Evolutionary conservation across 1,284 basidiomycete species (phyloP).

Genomic region (Leccinum huronense): DNA sequence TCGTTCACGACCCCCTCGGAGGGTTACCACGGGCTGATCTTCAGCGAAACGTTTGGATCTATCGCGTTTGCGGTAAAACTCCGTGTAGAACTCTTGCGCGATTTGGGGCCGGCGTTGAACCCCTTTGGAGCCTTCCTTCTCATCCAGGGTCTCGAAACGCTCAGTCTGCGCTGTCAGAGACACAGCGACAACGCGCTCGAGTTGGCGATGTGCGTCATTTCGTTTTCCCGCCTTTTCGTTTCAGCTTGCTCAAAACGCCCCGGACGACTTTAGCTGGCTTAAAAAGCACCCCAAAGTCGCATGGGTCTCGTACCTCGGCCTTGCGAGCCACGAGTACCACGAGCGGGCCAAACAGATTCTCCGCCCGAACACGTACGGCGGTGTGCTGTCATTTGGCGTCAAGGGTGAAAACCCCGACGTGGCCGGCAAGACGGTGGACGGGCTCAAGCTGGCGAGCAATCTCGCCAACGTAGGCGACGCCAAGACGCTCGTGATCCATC

Average conservation of each 20-base stretch:
- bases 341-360: conserved; percentile 58
- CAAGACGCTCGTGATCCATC: conserved; percentile 83
- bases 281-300: conserved; percentile 67
- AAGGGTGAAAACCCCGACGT: conserved; percentile 56
- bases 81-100: conserved; percentile 73
- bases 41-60: conserved; percentile 73
- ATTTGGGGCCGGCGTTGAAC: conserved; percentile 74
- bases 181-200: conserved; percentile 75
- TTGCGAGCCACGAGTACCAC: conserved; percentile 65
- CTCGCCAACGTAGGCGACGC: conserved; percentile 80
- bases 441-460: conserved; percentile 71
- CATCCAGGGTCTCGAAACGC: conserved; percentile 84
- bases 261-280: conserved; percentile 50
- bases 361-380: conserved; percentile 64
- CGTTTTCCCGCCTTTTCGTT: not conserved
- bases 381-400: conserved; percentile 81
- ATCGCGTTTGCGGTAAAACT: conserved; percentile 75
- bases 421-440: conserved; percentile 73
- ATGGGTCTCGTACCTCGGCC: conserved; percentile 85
- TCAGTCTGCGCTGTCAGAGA: conserved; percentile 74
- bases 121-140: conserved; percentile 85
- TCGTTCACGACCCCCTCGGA: conserved; percentile 80
- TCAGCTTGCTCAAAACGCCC: not conserved
- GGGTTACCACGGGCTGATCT: conserved; percentile 80
- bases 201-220: conserved; percentile 55